These are phyloP conservation scores for Paramecium biaurelia DNA, from an alignment of 73 alveolate genomes.

Conservation along the genomic window DNA sequence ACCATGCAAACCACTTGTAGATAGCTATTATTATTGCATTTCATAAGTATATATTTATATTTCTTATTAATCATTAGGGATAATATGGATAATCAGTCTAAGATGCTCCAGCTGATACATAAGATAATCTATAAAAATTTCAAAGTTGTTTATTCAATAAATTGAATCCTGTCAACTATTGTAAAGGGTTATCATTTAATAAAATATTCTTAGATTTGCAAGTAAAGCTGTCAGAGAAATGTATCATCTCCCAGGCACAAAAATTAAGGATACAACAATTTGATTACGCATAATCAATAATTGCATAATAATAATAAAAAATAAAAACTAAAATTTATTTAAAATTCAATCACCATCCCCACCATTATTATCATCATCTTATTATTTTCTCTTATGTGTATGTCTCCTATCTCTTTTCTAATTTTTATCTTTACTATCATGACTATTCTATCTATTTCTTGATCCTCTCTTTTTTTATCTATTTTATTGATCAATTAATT, in stretches of 20 bases:
- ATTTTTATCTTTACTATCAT: not conserved
- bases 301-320: not conserved
- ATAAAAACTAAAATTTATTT: not conserved
- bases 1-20: slow-evolving; percentile 34
- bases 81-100: not conserved
- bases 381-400: not conserved
- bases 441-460: not conserved
- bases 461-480: not conserved
- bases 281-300: not conserved
- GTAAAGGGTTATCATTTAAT: not conserved
- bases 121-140: not conserved
- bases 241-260: slow-evolving; percentile 9
- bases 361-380: not conserved
- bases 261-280: slow-evolving; percentile 15
- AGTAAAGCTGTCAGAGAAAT: slow-evolving; percentile 23
- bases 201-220: not conserved
- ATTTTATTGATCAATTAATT: not conserved
- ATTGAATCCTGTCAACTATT: slow-evolving; percentile 16
- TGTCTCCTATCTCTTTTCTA: not conserved
- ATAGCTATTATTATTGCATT: slow-evolving; percentile 36
- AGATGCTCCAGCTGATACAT: slow-evolving; percentile 27
- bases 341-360: not conserved
- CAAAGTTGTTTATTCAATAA: not conserved
- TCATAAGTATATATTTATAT: not conserved
- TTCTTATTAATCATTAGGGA: not conserved